A percentile compares a stretch with the other conserved stretches of the same genome.
Conservation (phyloP, 805 yeast genomes). For the Cyberlindnera veronae region DNA sequence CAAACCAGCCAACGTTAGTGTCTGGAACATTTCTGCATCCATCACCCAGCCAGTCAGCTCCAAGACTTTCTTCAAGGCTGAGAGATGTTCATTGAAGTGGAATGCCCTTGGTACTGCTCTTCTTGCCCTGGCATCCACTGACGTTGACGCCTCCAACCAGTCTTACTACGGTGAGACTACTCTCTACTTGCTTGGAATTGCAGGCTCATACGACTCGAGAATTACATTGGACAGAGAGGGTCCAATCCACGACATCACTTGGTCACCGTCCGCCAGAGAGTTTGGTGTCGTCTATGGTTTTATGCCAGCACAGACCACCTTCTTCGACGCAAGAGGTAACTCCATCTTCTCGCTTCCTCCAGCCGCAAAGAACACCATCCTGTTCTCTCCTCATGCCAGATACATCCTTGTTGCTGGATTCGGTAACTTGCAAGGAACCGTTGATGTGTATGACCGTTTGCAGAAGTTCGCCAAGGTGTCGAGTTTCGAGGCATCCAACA, state of each 20-base stretch:
- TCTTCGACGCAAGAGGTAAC: constrained; percentile 93
- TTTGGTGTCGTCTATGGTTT: constrained; percentile 96
- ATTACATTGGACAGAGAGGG: constrained; percentile 88
- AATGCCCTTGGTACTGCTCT: constrained; percentile 91
- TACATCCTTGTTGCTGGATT: constrained; percentile 93
- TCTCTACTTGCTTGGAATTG: constrained; percentile 83
- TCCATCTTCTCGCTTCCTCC: constrained; percentile 78
- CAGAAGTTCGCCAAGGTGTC: constrained; percentile 76
- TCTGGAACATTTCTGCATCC: constrained; percentile 66
- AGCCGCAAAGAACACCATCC: constrained; percentile 83
- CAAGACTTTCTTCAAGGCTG: constrained; percentile 93
- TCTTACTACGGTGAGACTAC: constrained; percentile 97
- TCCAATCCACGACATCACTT: constrained; percentile 94
- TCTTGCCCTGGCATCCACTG: constrained; percentile 90
- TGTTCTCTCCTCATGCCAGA: constrained; percentile 92
- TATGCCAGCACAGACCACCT: constrained; percentile 95
- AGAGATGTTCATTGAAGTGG: constrained; percentile 90
- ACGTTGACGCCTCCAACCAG: constrained; percentile 90
- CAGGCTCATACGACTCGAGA: constrained; percentile 87
- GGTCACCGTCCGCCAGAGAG: constrained; percentile 96
- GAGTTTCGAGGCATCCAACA: constrained; percentile 86
- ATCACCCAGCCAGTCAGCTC: constrained; percentile 68
- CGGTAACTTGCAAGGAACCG: constrained; percentile 96
- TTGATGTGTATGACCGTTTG: constrained; percentile 91
- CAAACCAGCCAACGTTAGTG: constrained; percentile 83